phyloP scores from a whole-genome alignment of 257 asterid species.

The Nicotiana attenuata region DNA sequence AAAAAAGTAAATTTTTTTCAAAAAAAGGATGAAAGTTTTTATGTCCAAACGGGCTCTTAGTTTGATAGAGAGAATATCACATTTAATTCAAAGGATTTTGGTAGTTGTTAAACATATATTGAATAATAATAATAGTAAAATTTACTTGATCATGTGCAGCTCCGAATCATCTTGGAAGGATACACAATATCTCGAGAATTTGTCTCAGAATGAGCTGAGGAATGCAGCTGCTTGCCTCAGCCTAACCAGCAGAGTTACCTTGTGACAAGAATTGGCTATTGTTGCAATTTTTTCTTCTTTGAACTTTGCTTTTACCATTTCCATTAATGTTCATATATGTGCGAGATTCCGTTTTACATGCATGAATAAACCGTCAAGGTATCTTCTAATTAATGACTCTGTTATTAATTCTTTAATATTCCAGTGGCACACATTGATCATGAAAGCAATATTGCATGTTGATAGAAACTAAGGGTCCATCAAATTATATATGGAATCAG shows the following conservation, averaged over 20 bases:
- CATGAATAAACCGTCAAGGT: neutral
- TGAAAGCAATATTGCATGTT: too few species aligned
- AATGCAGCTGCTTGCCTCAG: neutral
- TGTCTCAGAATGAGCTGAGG: neutral
- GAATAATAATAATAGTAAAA: too few species aligned
- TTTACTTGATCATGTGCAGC: constrained; percentile 16
- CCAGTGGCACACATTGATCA: too few species aligned
- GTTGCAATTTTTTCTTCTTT: neutral
- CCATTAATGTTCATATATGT: neutral
- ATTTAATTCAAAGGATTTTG: too few species aligned
- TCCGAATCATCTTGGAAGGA: constrained; percentile 30
- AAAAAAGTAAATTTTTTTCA: too few species aligned
- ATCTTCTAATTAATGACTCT: neutral
- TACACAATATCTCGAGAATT: constrained; percentile 1
- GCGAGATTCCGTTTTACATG: neutral
- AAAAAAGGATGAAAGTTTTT: too few species aligned
- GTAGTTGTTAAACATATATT: too few species aligned
- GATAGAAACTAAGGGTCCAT: too few species aligned
- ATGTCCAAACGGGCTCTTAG: too few species aligned
- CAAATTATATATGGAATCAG: too few species aligned
- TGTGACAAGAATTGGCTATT: neutral
- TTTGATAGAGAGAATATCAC: too few species aligned
- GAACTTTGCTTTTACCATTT: neutral
- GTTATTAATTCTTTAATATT: too few species aligned
- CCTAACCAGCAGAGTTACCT: neutral